Evolutionary conservation across 257 asterid species (phyloP), one percentile per base, ranked within the genome.

Genomic region (Lycium ferocissimum): DNA sequence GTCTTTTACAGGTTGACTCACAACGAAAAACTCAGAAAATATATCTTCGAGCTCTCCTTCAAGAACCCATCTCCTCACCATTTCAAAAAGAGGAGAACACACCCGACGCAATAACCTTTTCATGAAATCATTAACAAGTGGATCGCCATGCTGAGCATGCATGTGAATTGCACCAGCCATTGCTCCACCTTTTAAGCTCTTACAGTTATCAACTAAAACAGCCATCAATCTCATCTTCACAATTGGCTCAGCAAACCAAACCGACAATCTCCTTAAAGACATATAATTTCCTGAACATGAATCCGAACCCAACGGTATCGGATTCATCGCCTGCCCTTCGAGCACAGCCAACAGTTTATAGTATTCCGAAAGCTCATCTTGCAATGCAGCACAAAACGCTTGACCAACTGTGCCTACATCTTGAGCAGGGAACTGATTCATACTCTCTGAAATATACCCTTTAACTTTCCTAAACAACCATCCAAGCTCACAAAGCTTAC

Each of bases 201-300:
- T 94, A 87, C 99, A 97, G 87, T 94, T 93, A 79, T 97, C 99
- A 78, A 92, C 99, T 86, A 97, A 88, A 89, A 97, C 98, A 83
- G 99, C 99, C 99, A 97, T 97, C 83, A 97, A 90, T 89, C 96
- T 92, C 99, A 97, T 97, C 96, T 95, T 97, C 85, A 95, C 98
- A 88, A 93, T 89, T 61, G 99, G 99, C 85, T 97, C 99, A 17
- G 96, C 92, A 89, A 95, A 97, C 98, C 98, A 95, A 90, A 97
- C 99, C 0, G 96, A 91, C 81, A 95, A 86, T 83, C 99, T 94
- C 91, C 99, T 94, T 85, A 97, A 81, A 1, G 99, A 94, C 58
- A 95, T 91, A 90, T 95, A 95, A 88, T 92, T 95, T 67, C 97
- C 97, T 1, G 97, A 89, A 82, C 82, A 88, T 14, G 87, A 91